phyloP scores from a whole-genome alignment of 129 eudicot species.

The Chrysanthemum seticuspe region DNA sequence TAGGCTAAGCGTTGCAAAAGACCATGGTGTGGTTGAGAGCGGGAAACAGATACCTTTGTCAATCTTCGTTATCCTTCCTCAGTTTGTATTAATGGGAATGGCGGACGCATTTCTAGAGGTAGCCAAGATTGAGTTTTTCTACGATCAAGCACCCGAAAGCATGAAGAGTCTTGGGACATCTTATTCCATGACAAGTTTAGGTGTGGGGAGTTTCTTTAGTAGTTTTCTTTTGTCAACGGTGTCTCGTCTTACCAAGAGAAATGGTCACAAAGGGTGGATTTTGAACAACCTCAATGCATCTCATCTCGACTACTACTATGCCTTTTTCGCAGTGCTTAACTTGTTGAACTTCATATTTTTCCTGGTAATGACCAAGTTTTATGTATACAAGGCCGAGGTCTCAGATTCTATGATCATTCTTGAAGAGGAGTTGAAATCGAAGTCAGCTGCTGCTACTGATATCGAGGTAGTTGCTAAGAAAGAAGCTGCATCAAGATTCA shows the following conservation, averaged over 20 bases:
- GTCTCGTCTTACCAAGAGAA: conserved; percentile 44
- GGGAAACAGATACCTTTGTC: conserved; percentile 59
- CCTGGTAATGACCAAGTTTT: conserved; percentile 45
- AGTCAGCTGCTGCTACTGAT: conserved; percentile 19
- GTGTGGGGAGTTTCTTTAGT: conserved; percentile 67
- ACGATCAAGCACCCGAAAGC: conserved; percentile 84
- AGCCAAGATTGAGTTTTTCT: conserved; percentile 80
- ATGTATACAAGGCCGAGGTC: conserved; percentile 69
- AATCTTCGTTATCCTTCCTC: conserved; percentile 65
- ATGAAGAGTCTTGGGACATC: conserved; percentile 88
- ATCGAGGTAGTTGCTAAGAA: conserved; percentile 24
- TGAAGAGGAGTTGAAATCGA: conserved; percentile 41
- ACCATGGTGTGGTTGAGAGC: conserved; percentile 52
- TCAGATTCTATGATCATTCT: conserved; percentile 71
- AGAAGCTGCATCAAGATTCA: conserved; percentile 38
- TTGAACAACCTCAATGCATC: conserved; percentile 69
- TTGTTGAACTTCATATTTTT: conserved; percentile 47
- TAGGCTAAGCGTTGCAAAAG: conserved; percentile 55
- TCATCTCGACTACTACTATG: conserved; percentile 70
- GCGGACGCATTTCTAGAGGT: conserved; percentile 74
- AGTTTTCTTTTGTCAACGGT: conserved; percentile 59
- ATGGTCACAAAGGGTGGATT: conserved; percentile 71
- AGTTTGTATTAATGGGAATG: conserved; percentile 63
- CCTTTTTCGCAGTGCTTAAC: conserved; percentile 54
- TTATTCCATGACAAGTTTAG: conserved; percentile 60